Percentiles rank a stretch among this genome's conserved stretches.
Evolutionary conservation across 1,139 yeast species (phyloP).

Genomic region (Hemisphaericaspora lyxosophila): DNA sequence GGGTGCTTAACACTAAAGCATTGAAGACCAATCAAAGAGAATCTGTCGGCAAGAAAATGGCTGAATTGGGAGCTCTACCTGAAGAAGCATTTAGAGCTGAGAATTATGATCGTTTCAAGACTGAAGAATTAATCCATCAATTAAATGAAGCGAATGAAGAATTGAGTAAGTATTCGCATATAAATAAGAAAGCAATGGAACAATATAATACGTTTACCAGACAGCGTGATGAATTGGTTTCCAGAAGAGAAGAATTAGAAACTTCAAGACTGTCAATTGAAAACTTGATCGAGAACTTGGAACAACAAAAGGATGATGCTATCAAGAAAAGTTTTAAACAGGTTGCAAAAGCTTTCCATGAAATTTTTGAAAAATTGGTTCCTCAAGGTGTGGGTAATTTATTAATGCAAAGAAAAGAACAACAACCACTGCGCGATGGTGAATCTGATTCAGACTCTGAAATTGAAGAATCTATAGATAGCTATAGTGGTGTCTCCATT

Average conservation of each 20-base stretch:
- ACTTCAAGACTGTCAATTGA: conserved; percentile 73
- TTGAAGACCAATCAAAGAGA: conserved; percentile 63
- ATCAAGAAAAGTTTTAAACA: conserved; percentile 75
- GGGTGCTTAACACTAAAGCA: conserved; percentile 62
- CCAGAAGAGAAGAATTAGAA: conserved; percentile 68
- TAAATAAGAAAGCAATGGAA: conserved; percentile 88
- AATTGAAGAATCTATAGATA: conserved; percentile 40
- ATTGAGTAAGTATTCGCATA: conserved; percentile 67
- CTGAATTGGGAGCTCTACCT: conserved; percentile 84
- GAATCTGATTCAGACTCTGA: conserved; percentile 12
- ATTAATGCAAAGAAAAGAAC: conserved; percentile 55
- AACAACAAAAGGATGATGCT: conserved; percentile 79
- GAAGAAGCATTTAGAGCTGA: conserved; percentile 68
- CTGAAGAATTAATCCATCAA: conserved; percentile 56
- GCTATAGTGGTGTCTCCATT: conserved; percentile 80
- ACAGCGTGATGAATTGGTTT: conserved; percentile 65
- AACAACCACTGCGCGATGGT: conserved; percentile 14
- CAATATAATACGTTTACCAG: conserved; percentile 74
- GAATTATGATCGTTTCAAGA: conserved; percentile 42
- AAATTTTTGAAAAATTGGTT: conserved; percentile 75
- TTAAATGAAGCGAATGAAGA: conserved; percentile 59
- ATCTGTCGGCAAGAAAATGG: conserved; percentile 68
- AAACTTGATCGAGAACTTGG: conserved; percentile 66
- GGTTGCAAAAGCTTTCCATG: conserved; percentile 71
- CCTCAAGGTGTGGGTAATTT: conserved; percentile 81